Percentiles rank a stretch among this genome's conserved stretches.
These are phyloP conservation scores for Rosa hybrid DNA, from an alignment of 331 rosid species.

Conservation along the genomic window DNA sequence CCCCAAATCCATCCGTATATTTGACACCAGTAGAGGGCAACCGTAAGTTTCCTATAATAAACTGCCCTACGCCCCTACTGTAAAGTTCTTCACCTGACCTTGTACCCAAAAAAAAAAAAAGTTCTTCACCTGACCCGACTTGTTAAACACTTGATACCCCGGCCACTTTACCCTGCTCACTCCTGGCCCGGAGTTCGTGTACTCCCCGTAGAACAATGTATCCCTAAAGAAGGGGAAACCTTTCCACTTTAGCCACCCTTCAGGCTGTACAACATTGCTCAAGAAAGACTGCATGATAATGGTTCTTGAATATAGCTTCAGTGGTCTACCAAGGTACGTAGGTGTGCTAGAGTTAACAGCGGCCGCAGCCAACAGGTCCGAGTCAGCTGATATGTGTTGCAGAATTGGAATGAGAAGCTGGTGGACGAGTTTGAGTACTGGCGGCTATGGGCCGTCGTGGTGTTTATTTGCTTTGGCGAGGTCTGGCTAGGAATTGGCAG, in stretches of 20 bases:
- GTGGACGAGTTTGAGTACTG: conserved; percentile 66
- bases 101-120: too few species aligned
- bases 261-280: conserved; percentile 42
- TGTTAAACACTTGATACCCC: conserved; percentile 56
- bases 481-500: background rate
- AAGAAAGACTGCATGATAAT: conserved; percentile 57
- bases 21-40: conserved; percentile 74
- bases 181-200: conserved; percentile 59
- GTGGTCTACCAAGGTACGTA: conserved; percentile 78
- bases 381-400: conserved; percentile 64
- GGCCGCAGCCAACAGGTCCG: conserved; percentile 40
- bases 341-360: background rate
- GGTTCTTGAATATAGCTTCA: conserved; percentile 75
- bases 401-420: conserved; percentile 80
- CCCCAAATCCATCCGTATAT: conserved; percentile 52
- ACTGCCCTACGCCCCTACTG: conserved; percentile 42
- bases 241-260: conserved; percentile 86
- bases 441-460: conserved; percentile 76
- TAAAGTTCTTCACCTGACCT: conserved; percentile 34
- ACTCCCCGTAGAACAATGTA: conserved; percentile 68
- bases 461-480: background rate
- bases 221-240: conserved; percentile 39
- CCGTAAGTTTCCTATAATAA: conserved; percentile 78
- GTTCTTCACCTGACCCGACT: conserved; percentile 34
- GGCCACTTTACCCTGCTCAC: conserved; percentile 56